Conservation (phyloP, 768 basidiomycete species). For the Mycena venus region DNA sequence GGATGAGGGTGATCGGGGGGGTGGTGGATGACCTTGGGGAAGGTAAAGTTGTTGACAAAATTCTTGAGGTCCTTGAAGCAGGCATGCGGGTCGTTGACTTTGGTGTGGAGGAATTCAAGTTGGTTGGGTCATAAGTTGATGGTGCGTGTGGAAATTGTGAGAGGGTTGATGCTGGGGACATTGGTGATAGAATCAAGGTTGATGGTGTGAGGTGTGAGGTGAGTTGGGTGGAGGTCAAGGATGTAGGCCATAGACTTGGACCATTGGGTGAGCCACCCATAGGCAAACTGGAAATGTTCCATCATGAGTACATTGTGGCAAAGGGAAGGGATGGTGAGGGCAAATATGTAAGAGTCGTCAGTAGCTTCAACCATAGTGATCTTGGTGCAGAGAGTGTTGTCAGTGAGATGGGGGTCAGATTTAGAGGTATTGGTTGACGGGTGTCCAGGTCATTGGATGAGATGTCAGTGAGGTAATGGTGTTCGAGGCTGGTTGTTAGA, state of each 20-base stretch:
- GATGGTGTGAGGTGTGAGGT: background rate
- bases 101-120: constrained; percentile 37
- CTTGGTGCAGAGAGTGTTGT: background rate
- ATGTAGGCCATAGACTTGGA: constrained; percentile 31
- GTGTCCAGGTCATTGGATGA: background rate
- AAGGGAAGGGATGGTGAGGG: constrained; percentile 8
- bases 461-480: constrained; percentile 31
- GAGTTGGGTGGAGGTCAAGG: background rate
- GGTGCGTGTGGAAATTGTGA: constrained; percentile 14
- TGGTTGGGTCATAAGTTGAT: constrained; percentile 21
- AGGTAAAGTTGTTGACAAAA: constrained; percentile 37
- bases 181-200: constrained; percentile 1
- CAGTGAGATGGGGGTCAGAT: background rate
- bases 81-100: constrained; percentile 34
- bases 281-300: constrained; percentile 42
- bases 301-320: background rate
- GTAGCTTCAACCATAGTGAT: constrained; percentile 8
- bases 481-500: constrained; percentile 37
- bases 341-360: background rate
- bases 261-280: constrained; percentile 42
- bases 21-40: constrained; percentile 31
- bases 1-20: constrained; percentile 36
- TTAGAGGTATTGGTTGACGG: background rate
- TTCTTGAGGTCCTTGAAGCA: constrained; percentile 25
- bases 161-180: constrained; percentile 12